A percentile compares a stretch with the other conserved stretches of the same genome.
Evolutionary conservation across 306 rosid species (phyloP).

Genomic region (Morella rubra): DNA sequence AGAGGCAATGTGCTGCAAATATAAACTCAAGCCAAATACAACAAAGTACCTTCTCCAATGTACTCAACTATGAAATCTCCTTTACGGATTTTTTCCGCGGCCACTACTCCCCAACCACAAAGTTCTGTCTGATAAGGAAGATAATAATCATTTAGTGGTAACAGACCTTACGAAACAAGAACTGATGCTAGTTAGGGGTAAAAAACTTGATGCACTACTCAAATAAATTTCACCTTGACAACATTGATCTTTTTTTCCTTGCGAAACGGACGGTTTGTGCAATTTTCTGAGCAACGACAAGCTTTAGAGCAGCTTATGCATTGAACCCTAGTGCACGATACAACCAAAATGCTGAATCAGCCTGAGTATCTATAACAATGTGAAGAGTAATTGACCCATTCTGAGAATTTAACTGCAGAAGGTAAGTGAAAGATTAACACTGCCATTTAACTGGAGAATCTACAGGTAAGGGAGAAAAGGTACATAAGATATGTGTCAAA

Average conservation of each 20-base stretch:
- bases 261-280: slow-evolving; percentile 88
- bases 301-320: slow-evolving; percentile 96
- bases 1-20: not conserved
- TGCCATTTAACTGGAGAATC: not conserved
- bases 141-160: slow-evolving; percentile 12
- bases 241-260: slow-evolving; percentile 79
- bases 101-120: slow-evolving; percentile 99
- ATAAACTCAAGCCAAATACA: slow-evolving; percentile 15
- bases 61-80: slow-evolving; percentile 83
- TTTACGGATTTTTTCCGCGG: slow-evolving; percentile 62
- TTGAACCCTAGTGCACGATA: slow-evolving; percentile 64
- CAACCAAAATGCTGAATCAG: slow-evolving; percentile 12
- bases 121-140: slow-evolving; percentile 66
- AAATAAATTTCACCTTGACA: slow-evolving; percentile 58
- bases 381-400: not conserved
- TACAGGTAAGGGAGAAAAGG: not conserved
- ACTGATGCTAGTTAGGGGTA: not conserved
- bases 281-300: slow-evolving; percentile 74
- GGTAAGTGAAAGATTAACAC: not conserved
- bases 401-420: not conserved
- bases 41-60: slow-evolving; percentile 81
- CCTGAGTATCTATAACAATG: not conserved
- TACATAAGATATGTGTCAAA: not conserved
- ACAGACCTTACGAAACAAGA: not conserved
- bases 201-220: not conserved